Conservation (phyloP, 352 stramenopile genomes). For the Pythium insidiosum region DNA sequence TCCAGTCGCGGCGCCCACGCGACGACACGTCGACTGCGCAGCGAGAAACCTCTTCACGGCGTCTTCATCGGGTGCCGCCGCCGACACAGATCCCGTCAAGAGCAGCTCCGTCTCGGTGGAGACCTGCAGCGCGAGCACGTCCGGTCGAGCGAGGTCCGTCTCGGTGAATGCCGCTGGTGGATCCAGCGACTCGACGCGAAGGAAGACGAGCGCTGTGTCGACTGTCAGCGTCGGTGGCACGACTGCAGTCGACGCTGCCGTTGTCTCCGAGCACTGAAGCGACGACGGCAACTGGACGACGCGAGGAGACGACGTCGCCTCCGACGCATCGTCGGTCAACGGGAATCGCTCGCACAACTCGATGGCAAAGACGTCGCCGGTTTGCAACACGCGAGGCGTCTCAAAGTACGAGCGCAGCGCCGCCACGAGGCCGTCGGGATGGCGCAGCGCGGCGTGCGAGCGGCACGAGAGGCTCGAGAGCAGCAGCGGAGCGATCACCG, state of each 20-base stretch:
- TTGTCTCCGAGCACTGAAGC: not conserved
- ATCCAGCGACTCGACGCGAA: conserved; percentile 58
- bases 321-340: conserved; percentile 29
- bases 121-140: conserved; percentile 42
- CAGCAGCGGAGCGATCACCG: conserved; percentile 55
- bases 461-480: conserved; percentile 54
- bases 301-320: conserved; percentile 7
- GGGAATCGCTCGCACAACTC: conserved; percentile 35
- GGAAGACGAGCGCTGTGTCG: conserved; percentile 69
- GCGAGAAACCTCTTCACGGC: conserved; percentile 42
- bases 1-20: not conserved
- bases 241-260: conserved; percentile 6
- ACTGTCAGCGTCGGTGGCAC: conserved; percentile 42
- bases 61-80: conserved; percentile 39
- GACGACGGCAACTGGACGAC: no score
- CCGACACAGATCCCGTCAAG: conserved; percentile 42
- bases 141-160: conserved; percentile 4
- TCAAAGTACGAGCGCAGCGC: conserved; percentile 56
- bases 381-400: conserved; percentile 49
- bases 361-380: conserved; percentile 62
- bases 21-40: not conserved
- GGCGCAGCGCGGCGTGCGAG: conserved; percentile 42
- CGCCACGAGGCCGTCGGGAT: conserved; percentile 43
- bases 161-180: not conserved
- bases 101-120: conserved; percentile 62